Evolutionary conservation across 2,329 filamentous ascomycete genomes (phyloP), one percentile per base, ranked within the genome.

Genomic region (Beauveria scarabaeidicola): DNA sequence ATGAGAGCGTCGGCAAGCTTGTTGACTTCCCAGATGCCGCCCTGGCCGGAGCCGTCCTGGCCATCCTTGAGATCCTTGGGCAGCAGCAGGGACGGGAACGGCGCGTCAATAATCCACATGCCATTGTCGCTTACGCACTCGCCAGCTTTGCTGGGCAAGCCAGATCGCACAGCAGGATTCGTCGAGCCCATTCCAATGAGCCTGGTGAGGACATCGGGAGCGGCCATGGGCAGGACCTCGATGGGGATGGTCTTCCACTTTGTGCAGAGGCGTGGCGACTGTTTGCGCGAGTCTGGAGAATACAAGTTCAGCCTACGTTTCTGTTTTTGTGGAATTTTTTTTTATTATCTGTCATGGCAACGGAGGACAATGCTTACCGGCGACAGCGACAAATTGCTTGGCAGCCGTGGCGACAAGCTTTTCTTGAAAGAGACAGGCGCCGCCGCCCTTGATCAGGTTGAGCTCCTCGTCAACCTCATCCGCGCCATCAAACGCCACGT

Each of bases 361-460:
- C 9, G 11, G 25, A 61, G 41, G 41, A 10, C 8, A 8, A 40
- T 27, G 73, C 81, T 68, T 74, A 90, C 87, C 88, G 60, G 90
- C 91, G 61, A 95, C 90, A 67, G 90, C 93, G 63, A 97, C 81
- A 69, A 97, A 96, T 70, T 90, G 89, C 74, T 85, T 89, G 3
- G 91, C 88, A 53, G 88, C 84, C 62, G 90, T 84, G 5, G 92
- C 92, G 5, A 99, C 92, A 40, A 99, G 80, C 78, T 99, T 99
- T 77, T 99, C 94, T 74, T 97, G 94, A 77, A 96, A 96, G 60
- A 97, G 77, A 74, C 94, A 99, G n/a, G 91, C 94, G 61, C 94
- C 94, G 53, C 94, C 94, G 58, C 94, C 94, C 78, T 97, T 97
- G 78, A 99, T 97, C 70, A 93, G 91, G 75, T 97, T 99, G 62